Evolutionary conservation across 352 stramenopile species (phyloP), one percentile per base, ranked within the genome.

Genomic region (Pythium myriotylum): DNA sequence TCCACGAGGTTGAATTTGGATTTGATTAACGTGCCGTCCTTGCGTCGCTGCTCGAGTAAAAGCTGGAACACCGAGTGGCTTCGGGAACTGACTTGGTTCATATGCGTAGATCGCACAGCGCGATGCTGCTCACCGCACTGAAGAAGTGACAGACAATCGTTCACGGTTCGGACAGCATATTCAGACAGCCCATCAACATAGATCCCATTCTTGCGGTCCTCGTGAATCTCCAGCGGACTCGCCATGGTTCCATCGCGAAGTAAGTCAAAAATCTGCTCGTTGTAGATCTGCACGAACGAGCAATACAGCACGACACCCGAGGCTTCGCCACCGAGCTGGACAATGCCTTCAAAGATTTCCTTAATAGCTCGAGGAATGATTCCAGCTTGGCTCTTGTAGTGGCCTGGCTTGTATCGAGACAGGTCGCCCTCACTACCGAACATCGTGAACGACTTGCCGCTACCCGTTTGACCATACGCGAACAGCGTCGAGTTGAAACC

Each of bases 1-100:
- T 98, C 92, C n/a, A 98, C 92, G 6, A 98, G 73, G 72, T 98
- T 98, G 63, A 98, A 96, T 65, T 98, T 98, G 50, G 90, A 94
- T 50, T 92, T 92, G 49, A 97, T 68, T 20, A 91, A 53, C 3
- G 73, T 83, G 27, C 77, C 84, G 60, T 92, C 85, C 40, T 76
- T 79, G 19, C 73, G 81, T 32, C 79, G 74, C 54, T 91, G 77
- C 59, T 96, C 89, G 14, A 97, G 76, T 14, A 92, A 51, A 0
- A 98, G 54, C 53, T 96, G 89, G 50, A 98, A 95, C 3, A 96
- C 86, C 54, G 84, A 94, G 73, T 98, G 92, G 57, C 81, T 95
- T 7, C 92, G 88, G 54, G 77, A 94, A 71, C 84, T 96, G 8
- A 94, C 85, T 35, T 94, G 79, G 63, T 98, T 97, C 83, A 95